Conservation (phyloP, 768 basidiomycete genomes). For the Termitomyces sp. region DNA sequence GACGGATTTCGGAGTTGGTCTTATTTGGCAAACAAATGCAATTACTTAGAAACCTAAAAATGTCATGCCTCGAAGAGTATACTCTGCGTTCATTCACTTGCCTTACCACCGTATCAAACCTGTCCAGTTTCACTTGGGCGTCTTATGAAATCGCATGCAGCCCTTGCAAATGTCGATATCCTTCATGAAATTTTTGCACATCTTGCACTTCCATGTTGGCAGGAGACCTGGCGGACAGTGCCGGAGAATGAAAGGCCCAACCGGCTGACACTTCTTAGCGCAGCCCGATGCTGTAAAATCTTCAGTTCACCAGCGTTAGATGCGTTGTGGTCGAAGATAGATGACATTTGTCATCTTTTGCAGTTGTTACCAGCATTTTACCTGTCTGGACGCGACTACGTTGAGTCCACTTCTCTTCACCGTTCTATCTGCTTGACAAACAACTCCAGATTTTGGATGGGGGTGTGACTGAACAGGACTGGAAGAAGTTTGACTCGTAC, state of each 20-base stretch:
- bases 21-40: no score
- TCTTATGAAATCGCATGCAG: background rate
- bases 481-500: conserved; percentile 3
- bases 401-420: background rate
- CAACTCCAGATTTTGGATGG: conserved; percentile 2
- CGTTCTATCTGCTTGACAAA: background rate
- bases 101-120: background rate
- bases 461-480: background rate
- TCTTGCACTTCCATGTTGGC: background rate
- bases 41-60: background rate
- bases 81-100: background rate
- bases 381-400: background rate
- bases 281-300: conserved; percentile 4
- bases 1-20: no score
- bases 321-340: conserved; percentile 5
- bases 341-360: conserved; percentile 2
- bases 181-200: conserved; percentile 5
- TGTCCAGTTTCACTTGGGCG: background rate
- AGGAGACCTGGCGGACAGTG: background rate
- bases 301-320: conserved; percentile 4
- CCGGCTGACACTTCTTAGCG: background rate
- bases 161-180: conserved; percentile 2
- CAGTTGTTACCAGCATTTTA: conserved; percentile 3
- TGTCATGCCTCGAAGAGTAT: background rate
- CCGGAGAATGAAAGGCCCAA: background rate